Percentiles rank a stretch among this genome's conserved stretches.
Evolutionary conservation across 192 early-diverging fungal genomes (phyloP).

Genomic region (Podila horticola): DNA sequence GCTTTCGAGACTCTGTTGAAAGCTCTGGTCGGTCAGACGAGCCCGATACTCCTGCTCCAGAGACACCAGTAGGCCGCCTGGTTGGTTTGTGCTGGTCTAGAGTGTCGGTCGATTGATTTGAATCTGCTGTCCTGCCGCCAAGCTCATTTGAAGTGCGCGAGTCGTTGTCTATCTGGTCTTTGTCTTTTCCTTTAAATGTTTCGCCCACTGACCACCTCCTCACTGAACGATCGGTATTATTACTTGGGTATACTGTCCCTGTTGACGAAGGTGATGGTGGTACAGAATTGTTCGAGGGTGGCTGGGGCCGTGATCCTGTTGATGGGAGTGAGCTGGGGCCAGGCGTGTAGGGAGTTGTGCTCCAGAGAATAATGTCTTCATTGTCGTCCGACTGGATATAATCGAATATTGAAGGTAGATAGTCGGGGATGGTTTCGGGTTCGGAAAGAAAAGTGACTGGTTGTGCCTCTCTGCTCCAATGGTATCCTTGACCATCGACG

Average conservation of each 20-base stretch:
- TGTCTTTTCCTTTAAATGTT: slow-evolving; percentile 14
- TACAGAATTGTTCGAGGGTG: slow-evolving; percentile 2
- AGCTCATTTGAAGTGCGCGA: neutral
- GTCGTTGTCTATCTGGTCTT: neutral
- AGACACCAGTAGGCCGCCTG: too few species aligned
- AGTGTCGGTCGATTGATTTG: neutral
- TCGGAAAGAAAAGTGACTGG: neutral
- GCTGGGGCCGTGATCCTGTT: neutral
- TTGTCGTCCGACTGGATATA: slow-evolving; percentile 35
- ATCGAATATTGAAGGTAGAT: slow-evolving; percentile 40
- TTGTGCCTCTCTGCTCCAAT: neutral
- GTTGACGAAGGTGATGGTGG: neutral
- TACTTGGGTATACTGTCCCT: neutral
- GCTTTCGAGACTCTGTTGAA: neutral
- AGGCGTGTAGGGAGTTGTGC: neutral
- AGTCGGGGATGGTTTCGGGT: slow-evolving; percentile 13
- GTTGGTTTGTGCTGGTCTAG: too few species aligned
- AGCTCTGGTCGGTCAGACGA: too few species aligned
- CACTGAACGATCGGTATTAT: neutral
- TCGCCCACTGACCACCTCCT: slow-evolving; percentile 43
- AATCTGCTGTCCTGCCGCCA: neutral
- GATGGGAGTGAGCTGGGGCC: neutral
- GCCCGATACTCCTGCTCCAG: too few species aligned
- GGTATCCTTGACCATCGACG: neutral
- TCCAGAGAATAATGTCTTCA: slow-evolving; percentile 46